A percentile compares a stretch with the other conserved stretches of the same genome.
Evolutionary conservation across 306 rosid species (phyloP).

Genomic region (Alnus rubra): DNA sequence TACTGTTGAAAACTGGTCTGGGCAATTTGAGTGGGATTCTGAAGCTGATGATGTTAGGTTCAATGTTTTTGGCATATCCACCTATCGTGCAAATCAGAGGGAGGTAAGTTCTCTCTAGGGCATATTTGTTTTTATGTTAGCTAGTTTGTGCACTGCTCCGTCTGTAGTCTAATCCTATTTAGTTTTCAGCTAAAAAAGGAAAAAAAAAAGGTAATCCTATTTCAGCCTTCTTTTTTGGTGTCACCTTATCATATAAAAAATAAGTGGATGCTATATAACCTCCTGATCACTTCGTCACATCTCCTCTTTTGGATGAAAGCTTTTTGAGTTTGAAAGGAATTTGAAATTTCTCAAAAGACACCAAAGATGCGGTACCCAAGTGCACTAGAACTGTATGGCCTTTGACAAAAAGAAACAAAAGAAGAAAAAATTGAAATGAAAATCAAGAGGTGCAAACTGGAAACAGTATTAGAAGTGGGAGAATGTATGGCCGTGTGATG

Average conservation of each 20-base stretch:
- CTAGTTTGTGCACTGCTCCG: neutral
- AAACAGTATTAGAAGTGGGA: neutral
- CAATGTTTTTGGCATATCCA: constrained; percentile 81
- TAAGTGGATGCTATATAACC: neutral
- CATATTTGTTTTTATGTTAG: neutral
- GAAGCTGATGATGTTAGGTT: constrained; percentile 71
- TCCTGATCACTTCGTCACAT: neutral
- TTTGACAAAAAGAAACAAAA: neutral
- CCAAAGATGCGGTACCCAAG: neutral
- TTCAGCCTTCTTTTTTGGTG: neutral
- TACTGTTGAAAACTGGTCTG: constrained; percentile 70
- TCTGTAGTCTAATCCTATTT: neutral
- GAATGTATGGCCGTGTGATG: neutral
- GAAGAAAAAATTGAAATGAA: neutral
- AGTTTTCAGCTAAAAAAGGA: neutral
- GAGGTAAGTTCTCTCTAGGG: constrained; percentile 48
- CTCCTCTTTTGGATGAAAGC: neutral
- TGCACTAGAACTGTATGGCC: neutral
- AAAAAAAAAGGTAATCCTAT: neutral
- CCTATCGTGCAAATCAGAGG: constrained; percentile 85
- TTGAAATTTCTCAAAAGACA: neutral
- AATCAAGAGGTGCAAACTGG: neutral
- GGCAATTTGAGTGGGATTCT: constrained; percentile 81
- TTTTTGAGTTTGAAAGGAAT: neutral
- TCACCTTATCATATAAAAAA: neutral